phyloP scores from a whole-genome alignment of 768 basidiomycete genomes.

The Leccinum disarticulatum region DNA sequence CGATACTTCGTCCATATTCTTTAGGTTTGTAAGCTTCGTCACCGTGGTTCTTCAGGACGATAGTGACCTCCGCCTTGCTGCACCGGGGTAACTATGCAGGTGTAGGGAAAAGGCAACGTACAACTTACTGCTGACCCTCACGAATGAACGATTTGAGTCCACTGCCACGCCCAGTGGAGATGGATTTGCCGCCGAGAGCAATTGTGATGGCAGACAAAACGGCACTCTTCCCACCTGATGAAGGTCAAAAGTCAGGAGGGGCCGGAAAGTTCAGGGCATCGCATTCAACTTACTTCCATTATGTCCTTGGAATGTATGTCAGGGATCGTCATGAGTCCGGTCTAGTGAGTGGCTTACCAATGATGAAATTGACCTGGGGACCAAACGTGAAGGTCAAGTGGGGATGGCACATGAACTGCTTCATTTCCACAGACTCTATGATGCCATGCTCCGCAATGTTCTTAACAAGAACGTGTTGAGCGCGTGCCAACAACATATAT shows the following conservation, averaged over 20 bases:
- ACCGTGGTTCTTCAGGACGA: constrained; percentile 86
- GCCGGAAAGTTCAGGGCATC: background rate
- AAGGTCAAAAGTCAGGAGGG: background rate
- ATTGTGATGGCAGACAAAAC: constrained; percentile 91
- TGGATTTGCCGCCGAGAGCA: constrained; percentile 91
- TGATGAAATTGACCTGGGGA: constrained; percentile 96
- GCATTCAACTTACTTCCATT: constrained; percentile 78
- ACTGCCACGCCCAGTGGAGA: constrained; percentile 83
- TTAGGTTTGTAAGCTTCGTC: constrained; percentile 84
- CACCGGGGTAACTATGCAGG: constrained; percentile 37
- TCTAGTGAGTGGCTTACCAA: constrained; percentile 50
- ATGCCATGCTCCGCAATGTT: constrained; percentile 83
- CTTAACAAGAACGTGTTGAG: constrained; percentile 39
- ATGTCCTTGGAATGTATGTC: constrained; percentile 53
- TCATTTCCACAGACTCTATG: constrained; percentile 81
- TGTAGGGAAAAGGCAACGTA: background rate
- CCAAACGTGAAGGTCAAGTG: constrained; percentile 83
- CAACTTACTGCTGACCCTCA: constrained; percentile 71
- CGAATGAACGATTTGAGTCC: constrained; percentile 85
- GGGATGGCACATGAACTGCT: constrained; percentile 96
- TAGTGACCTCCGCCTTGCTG: constrained; percentile 63
- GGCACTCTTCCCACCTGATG: constrained; percentile 89
- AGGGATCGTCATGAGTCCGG: background rate
- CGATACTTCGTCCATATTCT: constrained; percentile 84
- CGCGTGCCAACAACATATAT: constrained; percentile 3